A percentile compares a stretch with the other conserved stretches of the same genome.
Conservation (phyloP, 2,329 filamentous ascomycete species). For the Lomentospora prolificans region DNA sequence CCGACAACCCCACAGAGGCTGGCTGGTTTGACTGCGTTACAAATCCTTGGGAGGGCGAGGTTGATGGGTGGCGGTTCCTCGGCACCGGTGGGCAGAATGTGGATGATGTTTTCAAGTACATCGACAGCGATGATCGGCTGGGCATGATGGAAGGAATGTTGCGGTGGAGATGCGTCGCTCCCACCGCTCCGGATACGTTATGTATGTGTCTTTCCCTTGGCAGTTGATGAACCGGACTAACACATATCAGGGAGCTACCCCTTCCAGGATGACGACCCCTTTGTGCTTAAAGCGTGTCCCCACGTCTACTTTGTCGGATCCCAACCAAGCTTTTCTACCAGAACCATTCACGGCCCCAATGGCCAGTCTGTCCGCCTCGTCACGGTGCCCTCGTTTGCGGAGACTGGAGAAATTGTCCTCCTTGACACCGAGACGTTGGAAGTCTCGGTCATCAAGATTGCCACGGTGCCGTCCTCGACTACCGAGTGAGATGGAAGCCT, state of each 20-base stretch:
- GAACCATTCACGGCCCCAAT: conserved; percentile 53
- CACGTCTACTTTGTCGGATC: conserved; percentile 88
- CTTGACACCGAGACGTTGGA: conserved; percentile 81
- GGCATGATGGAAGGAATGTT: conserved; percentile 93
- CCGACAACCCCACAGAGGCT: conserved; percentile 33
- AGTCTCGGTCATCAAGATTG: conserved; percentile 58
- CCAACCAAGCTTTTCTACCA: conserved; percentile 69
- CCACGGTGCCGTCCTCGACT: conserved; percentile 13
- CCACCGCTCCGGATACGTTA: conserved; percentile 90
- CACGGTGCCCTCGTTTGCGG: conserved; percentile 71
- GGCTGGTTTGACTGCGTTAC: conserved; percentile 84
- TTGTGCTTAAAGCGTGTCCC: conserved; percentile 75
- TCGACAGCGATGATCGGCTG: conserved; percentile 65
- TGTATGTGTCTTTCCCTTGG: conserved; percentile 46
- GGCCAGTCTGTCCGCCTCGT: conserved; percentile 68
- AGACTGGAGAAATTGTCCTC: conserved; percentile 70
- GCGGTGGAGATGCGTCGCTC: conserved; percentile 81
- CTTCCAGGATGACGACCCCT: conserved; percentile 87
- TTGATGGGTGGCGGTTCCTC: conserved; percentile 82
- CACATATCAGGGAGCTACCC: conserved; percentile 73
- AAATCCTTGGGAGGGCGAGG: conserved; percentile 84
- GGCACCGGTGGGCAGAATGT: conserved; percentile 88
- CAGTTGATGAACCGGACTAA: background rate
- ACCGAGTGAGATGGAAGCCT: background rate
- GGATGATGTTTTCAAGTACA: conserved; percentile 87